Conservation (phyloP, 1,139 yeast species). For the Zhuliangozyma blackwelliae region DNA sequence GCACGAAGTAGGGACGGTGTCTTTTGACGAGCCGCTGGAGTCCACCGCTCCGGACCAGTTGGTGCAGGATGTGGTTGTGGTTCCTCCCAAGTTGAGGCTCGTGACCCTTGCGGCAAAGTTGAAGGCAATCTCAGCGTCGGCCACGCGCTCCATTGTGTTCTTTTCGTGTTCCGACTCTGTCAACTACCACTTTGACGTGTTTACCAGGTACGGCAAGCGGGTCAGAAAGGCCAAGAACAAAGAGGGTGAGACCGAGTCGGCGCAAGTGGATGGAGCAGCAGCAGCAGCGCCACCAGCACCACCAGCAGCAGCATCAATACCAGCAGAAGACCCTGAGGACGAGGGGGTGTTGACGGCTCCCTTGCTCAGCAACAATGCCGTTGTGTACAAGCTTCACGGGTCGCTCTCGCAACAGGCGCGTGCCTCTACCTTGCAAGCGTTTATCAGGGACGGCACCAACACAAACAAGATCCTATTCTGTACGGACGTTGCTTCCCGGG, state of each 20-base stretch:
- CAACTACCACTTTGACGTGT: conserved; percentile 78
- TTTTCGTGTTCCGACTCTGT: conserved; percentile 94
- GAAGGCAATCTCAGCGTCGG: conserved; percentile 37
- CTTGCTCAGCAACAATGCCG: conserved; percentile 41
- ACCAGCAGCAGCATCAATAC: conserved; percentile 17
- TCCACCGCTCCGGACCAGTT: conserved; percentile 84
- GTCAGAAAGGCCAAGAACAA: conserved; percentile 25
- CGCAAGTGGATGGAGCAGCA: neutral
- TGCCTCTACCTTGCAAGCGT: conserved; percentile 67
- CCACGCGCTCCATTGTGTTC: conserved; percentile 70
- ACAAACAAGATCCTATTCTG: conserved; percentile 67
- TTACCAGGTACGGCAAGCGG: conserved; percentile 54
- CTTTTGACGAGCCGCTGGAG: conserved; percentile 36
- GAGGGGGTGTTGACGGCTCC: conserved; percentile 53
- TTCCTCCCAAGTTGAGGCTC: conserved; percentile 86
- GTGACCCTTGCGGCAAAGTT: conserved; percentile 73
- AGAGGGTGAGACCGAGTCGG: conserved; percentile 10
- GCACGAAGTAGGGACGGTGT: conserved; percentile 28
- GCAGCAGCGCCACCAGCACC: no score
- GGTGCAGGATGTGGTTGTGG: conserved; percentile 69
- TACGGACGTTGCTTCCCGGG: conserved; percentile 77
- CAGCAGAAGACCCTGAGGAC: conserved; percentile 11
- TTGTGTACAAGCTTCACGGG: conserved; percentile 83
- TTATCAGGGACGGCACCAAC: conserved; percentile 33
- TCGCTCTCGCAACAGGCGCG: conserved; percentile 80